Evolutionary conservation across 305 asterid species (phyloP), one percentile per base, ranked within the genome.

Genomic region (Fraxinus angustifolia): DNA sequence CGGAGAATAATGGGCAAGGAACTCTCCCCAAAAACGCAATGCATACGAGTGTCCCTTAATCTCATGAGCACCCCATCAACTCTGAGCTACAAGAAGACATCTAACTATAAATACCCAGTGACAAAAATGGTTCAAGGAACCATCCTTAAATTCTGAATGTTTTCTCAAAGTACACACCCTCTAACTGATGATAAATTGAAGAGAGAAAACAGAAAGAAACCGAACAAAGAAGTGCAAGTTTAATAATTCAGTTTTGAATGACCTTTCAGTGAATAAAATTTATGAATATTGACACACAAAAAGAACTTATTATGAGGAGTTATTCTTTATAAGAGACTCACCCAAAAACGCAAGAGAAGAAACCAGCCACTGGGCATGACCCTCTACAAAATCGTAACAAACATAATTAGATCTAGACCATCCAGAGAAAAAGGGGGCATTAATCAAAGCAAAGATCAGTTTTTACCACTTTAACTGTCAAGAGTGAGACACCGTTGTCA

Each of bases 301-400:
- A 58, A 67, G 81, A 77, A 76, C 72, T 77, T 77, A 48, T 77
- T 8, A 31, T 71, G 74, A 62, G 75, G 74, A 62, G 75, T 76
- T 80, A 74, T 34, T 70, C 36, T 8, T 62, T 60, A 65, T 72
- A 85, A 76, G 71, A 16, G 60, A 86, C 99, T 91, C 88, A 93
- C 99, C 99, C 98, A 94, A 85, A 89, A 96, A 78, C 99, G 97
- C 89, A 93, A 88, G 78, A 96, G 97, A 84, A 94, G 95, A 87
- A 92, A 96, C 98, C 99, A 96, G 79, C 97, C 91, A 82, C 91
- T 91, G 73, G 99, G 95, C 99, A 94, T 96, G 82, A 96, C 97
- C 88, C 98, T 91, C 98, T 96, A 91, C 88, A 89, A 84, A 75
- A 86, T 60, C 81, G 87, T 73, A 78, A 67, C 16, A 50, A 82